phyloP scores from a whole-genome alignment of 2,329 filamentous ascomycete species.

The Pseudogymnoascus sp. region DNA sequence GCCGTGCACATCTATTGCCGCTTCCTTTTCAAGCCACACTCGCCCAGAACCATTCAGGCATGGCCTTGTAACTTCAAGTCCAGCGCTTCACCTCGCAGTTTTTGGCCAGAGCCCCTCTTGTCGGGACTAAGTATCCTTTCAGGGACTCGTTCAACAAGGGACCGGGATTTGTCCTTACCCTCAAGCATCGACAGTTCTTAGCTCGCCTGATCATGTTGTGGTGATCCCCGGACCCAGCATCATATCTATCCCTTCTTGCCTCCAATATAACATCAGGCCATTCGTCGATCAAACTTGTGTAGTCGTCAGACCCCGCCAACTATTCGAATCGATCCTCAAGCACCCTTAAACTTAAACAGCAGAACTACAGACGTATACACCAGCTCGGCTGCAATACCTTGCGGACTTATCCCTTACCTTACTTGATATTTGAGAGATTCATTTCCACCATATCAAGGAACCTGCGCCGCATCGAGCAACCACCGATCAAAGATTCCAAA shows the following conservation, averaged over 20 bases:
- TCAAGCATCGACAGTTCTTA: conserved; percentile 1
- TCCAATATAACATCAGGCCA: conserved; percentile 7
- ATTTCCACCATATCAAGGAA: not conserved
- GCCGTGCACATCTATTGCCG: conserved; percentile 1
- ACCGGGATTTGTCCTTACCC: not conserved
- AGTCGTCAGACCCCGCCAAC: not conserved
- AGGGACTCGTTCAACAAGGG: conserved; percentile 2
- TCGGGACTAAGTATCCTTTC: not conserved
- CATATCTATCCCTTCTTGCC: conserved; percentile 3
- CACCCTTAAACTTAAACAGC: conserved; percentile 2
- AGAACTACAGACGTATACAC: not conserved
- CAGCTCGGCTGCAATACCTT: not conserved
- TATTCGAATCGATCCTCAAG: not conserved
- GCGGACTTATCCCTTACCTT: not conserved
- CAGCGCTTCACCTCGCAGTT: not conserved
- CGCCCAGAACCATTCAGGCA: not conserved
- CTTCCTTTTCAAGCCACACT: not conserved
- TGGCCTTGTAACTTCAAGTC: not conserved
- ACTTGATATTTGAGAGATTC: not conserved
- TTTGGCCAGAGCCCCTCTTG: conserved; percentile 5
- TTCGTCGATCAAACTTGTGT: conserved; percentile 3
- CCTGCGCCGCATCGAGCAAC: not conserved
- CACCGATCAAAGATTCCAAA: not conserved
- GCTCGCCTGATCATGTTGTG: conserved; percentile 6
- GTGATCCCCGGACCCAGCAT: not conserved